phyloP scores from a whole-genome alignment of 2,329 filamentous ascomycete species.

The Escovopsis sp. region DNA sequence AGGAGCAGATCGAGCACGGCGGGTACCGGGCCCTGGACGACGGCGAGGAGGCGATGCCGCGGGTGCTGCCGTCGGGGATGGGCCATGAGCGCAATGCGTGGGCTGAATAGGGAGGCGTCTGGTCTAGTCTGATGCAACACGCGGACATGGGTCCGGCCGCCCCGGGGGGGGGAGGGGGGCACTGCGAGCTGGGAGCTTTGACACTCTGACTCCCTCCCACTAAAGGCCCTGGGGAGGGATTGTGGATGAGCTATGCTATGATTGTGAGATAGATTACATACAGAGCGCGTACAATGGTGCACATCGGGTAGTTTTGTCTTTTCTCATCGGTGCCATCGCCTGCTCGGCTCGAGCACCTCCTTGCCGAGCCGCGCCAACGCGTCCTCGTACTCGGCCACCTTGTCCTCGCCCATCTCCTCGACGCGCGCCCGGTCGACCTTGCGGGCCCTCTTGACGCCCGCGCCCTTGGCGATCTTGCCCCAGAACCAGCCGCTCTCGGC shows the following conservation, averaged over 20 bases:
- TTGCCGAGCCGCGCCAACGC: constrained; percentile 48
- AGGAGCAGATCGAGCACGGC: constrained; percentile 3
- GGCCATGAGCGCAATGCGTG: constrained; percentile 13
- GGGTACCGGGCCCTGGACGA: constrained; percentile 10
- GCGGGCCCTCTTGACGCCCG: constrained; percentile 28
- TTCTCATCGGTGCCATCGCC: constrained; percentile 9
- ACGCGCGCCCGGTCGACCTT: constrained; percentile 35
- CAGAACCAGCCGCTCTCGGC: constrained; percentile 86
- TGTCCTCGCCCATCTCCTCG: constrained; percentile 31
- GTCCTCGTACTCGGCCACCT: constrained; percentile 32
- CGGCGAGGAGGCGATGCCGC: constrained; percentile 8
- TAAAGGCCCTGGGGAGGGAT: too few species aligned
- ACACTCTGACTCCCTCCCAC: too few species aligned
- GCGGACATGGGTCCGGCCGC: too few species aligned
- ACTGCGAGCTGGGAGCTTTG: too few species aligned
- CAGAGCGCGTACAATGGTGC: neutral
- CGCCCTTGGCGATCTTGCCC: constrained; percentile 56
- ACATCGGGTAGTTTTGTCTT: neutral
- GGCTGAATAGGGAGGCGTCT: constrained; percentile 5
- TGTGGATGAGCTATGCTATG: too few species aligned
- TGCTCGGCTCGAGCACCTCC: constrained; percentile 32
- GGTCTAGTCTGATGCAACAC: too few species aligned
- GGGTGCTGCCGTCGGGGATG: constrained; percentile 14
- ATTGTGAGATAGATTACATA: neutral
- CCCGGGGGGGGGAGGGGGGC: too few species aligned